These are phyloP conservation scores for Wallacemonas collosoma DNA, from an alignment of 208 protist genomes.

Conservation along the genomic window DNA sequence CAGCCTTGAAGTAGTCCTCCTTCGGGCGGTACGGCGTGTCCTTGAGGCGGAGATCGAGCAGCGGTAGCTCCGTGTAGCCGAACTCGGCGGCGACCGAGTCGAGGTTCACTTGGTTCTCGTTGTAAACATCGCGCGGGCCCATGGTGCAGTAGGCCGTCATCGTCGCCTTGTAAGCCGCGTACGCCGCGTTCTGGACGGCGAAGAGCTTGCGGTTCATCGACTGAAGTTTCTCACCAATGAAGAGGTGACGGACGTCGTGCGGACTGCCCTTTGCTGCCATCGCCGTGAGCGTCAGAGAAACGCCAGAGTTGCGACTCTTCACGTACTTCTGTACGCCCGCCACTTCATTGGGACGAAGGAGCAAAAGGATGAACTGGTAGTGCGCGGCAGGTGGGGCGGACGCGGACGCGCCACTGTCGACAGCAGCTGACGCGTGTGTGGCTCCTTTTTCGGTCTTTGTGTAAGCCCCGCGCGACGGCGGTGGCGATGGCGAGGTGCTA, in stretches of 20 bases:
- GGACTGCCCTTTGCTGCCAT: conserved; percentile 8
- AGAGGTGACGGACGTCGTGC: conserved; percentile 35
- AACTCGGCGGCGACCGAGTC: conserved; percentile 70
- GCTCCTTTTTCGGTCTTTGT: neutral
- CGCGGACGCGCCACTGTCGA: neutral
- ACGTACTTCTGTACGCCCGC: conserved; percentile 35
- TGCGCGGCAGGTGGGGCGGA: conserved; percentile 3
- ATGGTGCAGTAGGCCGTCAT: conserved; percentile 75
- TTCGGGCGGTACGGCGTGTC: conserved; percentile 73
- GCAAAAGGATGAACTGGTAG: conserved; percentile 54
- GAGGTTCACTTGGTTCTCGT: conserved; percentile 50
- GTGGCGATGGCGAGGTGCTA: conserved; percentile 29
- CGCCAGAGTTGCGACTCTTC: conserved; percentile 20
- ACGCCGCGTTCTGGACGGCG: conserved; percentile 57
- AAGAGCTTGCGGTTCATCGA: conserved; percentile 69
- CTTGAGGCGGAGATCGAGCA: conserved; percentile 76
- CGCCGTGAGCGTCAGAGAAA: conserved; percentile 21
- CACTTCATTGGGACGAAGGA: conserved; percentile 70
- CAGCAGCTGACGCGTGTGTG: too few species aligned
- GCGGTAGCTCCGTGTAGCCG: conserved; percentile 61
- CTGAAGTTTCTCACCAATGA: conserved; percentile 57
- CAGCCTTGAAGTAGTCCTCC: conserved; percentile 72
- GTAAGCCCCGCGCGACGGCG: neutral
- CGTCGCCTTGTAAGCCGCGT: conserved; percentile 59
- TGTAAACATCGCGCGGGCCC: conserved; percentile 56